These are phyloP conservation scores for Ophiognomonia clavigignenti-juglandacearum DNA, from an alignment of 2,329 filamentous ascomycete species.

Conservation along the genomic window DNA sequence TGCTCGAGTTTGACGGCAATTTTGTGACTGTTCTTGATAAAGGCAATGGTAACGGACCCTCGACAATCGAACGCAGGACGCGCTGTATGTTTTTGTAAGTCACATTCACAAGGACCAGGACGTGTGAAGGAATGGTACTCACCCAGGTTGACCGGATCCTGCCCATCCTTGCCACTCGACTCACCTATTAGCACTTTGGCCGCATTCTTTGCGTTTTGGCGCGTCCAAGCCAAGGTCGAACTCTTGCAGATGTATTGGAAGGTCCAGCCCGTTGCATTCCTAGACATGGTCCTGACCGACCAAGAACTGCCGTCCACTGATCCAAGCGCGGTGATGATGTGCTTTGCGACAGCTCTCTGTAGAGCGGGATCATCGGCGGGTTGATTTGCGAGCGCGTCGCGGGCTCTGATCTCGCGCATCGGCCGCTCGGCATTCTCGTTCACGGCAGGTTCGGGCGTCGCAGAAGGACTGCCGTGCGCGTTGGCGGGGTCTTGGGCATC, in stretches of 20 bases:
- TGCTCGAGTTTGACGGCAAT: constrained; percentile 53
- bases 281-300: constrained; percentile 39
- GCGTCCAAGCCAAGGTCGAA: constrained; percentile 47
- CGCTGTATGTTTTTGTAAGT: no score
- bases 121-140: constrained; percentile 14
- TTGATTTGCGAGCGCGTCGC: constrained; percentile 44
- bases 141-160: constrained; percentile 42
- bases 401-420: constrained; percentile 36
- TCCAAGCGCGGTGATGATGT: constrained; percentile 40
- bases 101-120: no score
- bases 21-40: constrained; percentile 40
- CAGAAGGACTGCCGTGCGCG: constrained; percentile 30
- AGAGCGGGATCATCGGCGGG: constrained; percentile 41
- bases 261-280: constrained; percentile 44
- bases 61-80: constrained; percentile 57
- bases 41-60: constrained; percentile 44
- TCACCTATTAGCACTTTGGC: constrained; percentile 39
- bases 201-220: constrained; percentile 37
- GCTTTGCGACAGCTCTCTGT: constrained; percentile 45
- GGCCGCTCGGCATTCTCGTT: background rate
- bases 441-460: constrained; percentile 17
- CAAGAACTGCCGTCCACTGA: constrained; percentile 45
- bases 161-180: constrained; percentile 41
- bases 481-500: constrained; percentile 24
- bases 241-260: constrained; percentile 50